Evolutionary conservation across 768 basidiomycete genomes (phyloP), one percentile per base, ranked within the genome.

Genomic region (Polyporus arcularius): DNA sequence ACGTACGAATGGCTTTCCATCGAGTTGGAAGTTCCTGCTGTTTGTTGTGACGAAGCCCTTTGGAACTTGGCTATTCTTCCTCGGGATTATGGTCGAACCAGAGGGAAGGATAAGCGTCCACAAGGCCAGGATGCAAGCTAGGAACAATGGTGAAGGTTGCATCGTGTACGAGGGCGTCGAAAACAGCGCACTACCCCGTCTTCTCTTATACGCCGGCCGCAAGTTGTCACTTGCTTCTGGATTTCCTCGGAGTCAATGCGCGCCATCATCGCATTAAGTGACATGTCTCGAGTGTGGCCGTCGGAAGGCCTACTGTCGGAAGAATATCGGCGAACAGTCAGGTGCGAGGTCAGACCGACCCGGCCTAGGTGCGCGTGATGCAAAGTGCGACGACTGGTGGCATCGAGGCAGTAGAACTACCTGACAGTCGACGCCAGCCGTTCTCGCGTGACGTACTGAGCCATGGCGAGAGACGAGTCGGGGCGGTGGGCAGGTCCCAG

Each of bases 1-100:
- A 71, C 79, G 50, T 57, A 82, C 80, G 53, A 84, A 84, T 6
- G 80, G 79, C 58, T 80, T 79, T 8, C 82, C 82, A 64, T 85
- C 77, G 16, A 85, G 70, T 32, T 72, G 62, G 49, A 72, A 72
- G 2, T 65, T 26, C 11, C 53, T 63, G 6, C 69, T 69, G 31
- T 58, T 64, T 12, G 69, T 68, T 3, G 71, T 72, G 5, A 70
- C 71, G 54, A 70, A 69, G 1, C 69, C 71, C 1, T 16, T 35
- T 9, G 71, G 69, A 21, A 68, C 65, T 1, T 43, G 31, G n/a
- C 47, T 5, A n/a, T 39, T 58, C 48, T 38, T 55, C 8, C 31
- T 53, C 9, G 56, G 56, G 12, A 53, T 12, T 1, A 12, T 41
- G n/a, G 51, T 14, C 0, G 57, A 43, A 15, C 50, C n/a, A 8